Conservation (phyloP, 257 asterid species). For the Agastache rugosa region DNA sequence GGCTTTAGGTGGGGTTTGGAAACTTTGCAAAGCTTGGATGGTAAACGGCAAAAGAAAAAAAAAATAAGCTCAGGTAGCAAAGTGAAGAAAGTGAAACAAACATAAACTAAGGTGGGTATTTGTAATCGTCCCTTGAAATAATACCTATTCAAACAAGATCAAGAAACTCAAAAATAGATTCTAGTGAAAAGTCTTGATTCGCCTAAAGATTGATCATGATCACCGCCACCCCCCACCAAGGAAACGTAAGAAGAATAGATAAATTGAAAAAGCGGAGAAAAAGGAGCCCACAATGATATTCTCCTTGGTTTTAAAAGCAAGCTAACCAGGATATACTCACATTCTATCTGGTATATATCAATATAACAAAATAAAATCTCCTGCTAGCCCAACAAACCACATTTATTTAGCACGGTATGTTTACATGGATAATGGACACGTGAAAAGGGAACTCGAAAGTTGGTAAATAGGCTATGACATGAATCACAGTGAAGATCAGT, state of each 20-base stretch:
- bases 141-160: not conserved
- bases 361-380: conserved; percentile 12
- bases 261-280: not conserved
- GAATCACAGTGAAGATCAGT: not conserved
- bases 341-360: too few species aligned
- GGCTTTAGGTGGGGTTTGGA: not conserved
- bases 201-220: not conserved
- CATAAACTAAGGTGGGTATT: not conserved
- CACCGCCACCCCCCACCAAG: conserved; percentile 8
- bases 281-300: not conserved
- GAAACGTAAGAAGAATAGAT: not conserved
- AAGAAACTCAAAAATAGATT: conserved; percentile 7
- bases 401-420: not conserved
- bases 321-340: too few species aligned
- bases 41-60: not conserved
- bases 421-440: not conserved
- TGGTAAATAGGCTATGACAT: not conserved
- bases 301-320: too few species aligned
- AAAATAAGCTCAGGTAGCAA: conserved; percentile 11
- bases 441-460: not conserved
- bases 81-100: not conserved
- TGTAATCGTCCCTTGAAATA: not conserved
- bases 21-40: not conserved
- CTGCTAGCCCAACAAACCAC: not conserved
- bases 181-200: not conserved